Evolutionary conservation across 2,329 filamentous ascomycete genomes (phyloP), one percentile per base, ranked within the genome.

Genomic region (Colletotrichum salicis): DNA sequence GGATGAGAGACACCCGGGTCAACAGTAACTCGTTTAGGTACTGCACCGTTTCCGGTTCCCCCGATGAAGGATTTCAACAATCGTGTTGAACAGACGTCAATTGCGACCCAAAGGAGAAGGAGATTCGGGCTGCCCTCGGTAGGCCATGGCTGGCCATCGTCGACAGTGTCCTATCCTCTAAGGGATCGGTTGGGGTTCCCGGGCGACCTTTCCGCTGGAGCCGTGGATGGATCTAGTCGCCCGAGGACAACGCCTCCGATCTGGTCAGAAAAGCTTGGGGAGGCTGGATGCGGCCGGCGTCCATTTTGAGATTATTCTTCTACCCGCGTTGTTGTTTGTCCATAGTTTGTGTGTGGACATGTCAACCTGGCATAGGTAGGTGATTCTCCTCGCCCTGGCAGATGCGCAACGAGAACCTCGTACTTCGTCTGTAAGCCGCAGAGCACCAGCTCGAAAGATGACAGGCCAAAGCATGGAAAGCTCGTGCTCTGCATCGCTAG

Each of bases 171-270:
- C 29, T 12, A n/a, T 5, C 27, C 27, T 10, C 48, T 12, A 33
- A n/a, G 24, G 12, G 31, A 67, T 27, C 33, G 58, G 37, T 29
- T 59, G 58, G 64, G 54, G 59, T 10, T 19, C 41, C 57, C 64
- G 69, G 58, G 35, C 54, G n/a, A 48, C 45, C 13, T 63, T 54
- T 64, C 64, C 64, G 69, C 31, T 64, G 69, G 54, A 48, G 35
- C 45, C 29, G 65, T 52, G 48, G 59, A 48, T 59, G 33, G 24
- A 11, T n/a, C 64, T 33, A 56, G 27, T 37, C 11, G 29, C n/a
- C 56, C 29, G 56, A 31, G 33, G 24, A 29, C 37, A 33, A 31
- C 31, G n/a, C 51, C 29, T 35, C 54, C 37, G n/a, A 35, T 27
- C 56, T 67, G 11, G 27, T 51, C 24, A 12, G 11, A 48, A 22